phyloP scores from a whole-genome alignment of 2,329 filamentous ascomycete species.

The Ploettnerulaceae sp. region DNA sequence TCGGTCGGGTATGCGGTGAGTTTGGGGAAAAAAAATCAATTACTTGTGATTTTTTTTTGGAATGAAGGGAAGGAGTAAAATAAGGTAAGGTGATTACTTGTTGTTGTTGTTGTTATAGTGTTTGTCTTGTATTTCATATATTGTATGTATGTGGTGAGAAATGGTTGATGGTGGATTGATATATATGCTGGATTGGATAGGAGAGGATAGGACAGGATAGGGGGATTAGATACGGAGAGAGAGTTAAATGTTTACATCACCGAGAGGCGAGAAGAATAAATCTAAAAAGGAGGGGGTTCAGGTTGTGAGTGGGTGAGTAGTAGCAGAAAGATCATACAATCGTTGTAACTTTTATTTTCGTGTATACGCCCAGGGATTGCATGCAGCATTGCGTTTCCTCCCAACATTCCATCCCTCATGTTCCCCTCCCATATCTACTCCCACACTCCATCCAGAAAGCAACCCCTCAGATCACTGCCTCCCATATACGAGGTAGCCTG shows the following conservation, averaged over 20 bases:
- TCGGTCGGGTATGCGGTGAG: neutral
- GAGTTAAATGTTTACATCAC: no score
- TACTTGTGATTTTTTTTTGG: neutral
- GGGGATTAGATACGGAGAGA: no score
- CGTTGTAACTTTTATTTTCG: conserved; percentile 13
- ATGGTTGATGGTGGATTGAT: neutral
- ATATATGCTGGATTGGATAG: neutral
- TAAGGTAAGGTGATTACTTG: neutral
- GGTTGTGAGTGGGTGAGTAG: no score
- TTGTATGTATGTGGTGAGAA: neutral
- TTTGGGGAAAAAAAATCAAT: neutral
- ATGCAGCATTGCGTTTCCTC: neutral
- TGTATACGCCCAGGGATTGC: conserved; percentile 4
- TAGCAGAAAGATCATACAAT: neutral
- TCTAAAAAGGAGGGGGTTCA: no score
- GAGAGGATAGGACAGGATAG: neutral
- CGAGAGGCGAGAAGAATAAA: no score
- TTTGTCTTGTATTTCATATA: no score
- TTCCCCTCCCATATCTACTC: conserved; percentile 3
- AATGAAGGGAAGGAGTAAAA: neutral
- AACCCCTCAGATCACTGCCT: neutral
- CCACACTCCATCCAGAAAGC: conserved; percentile 4
- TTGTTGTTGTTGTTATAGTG: no score
- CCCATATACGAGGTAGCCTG: no score
- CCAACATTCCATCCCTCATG: neutral